Conservation (phyloP, 306 rosid genomes). For the Senna tora region DNA sequence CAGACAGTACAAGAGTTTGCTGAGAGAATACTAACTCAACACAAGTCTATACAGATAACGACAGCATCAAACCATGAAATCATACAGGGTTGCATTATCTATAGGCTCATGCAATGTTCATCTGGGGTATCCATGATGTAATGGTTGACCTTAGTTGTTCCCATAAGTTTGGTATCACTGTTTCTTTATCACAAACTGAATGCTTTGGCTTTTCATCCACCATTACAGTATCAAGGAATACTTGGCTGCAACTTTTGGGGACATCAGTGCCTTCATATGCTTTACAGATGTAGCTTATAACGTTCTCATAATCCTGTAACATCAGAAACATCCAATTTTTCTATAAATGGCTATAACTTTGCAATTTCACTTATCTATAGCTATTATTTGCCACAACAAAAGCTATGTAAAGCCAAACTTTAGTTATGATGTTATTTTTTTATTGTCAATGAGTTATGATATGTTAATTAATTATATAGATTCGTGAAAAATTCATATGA, state of each 20-base stretch:
- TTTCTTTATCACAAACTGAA: conserved; percentile 42
- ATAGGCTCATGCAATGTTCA: conserved; percentile 42
- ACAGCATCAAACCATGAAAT: conserved; percentile 10
- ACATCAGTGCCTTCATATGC: conserved; percentile 62
- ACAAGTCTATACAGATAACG: neutral
- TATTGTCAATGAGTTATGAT: too few relatives aligned
- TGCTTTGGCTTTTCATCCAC: conserved; percentile 32
- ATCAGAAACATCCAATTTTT: conserved; percentile 21
- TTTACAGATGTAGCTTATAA: conserved; percentile 67
- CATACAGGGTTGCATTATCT: conserved; percentile 16
- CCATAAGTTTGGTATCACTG: conserved; percentile 30
- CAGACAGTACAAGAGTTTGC: neutral
- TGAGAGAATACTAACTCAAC: neutral
- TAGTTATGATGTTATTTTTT: neutral
- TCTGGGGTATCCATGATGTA: conserved; percentile 46
- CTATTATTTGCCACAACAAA: neutral
- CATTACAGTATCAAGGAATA: conserved; percentile 38
- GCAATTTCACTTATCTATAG: neutral
- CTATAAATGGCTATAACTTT: conserved; percentile 10
- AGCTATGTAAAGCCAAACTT: neutral
- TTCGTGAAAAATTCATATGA: neutral
- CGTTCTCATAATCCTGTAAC: conserved; percentile 76
- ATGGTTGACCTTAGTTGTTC: conserved; percentile 49
- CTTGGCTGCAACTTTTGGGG: conserved; percentile 53
- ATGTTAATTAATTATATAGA: neutral